A percentile compares a stretch with the other conserved stretches of the same genome.
phyloP scores from a whole-genome alignment of 805 yeast genomes.

The Peterozyma xylosa region DNA sequence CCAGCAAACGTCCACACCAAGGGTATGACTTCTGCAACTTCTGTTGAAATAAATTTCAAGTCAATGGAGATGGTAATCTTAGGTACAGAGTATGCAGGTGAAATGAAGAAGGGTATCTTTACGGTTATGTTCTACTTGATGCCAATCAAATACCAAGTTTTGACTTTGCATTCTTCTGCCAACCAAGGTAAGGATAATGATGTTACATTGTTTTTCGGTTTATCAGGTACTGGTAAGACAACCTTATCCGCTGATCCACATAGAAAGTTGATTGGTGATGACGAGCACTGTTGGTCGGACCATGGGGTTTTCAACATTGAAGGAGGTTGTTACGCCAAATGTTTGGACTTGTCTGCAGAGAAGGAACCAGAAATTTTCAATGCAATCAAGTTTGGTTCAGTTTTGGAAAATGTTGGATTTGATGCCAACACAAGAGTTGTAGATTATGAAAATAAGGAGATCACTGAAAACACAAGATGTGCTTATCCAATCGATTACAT shows the following conservation, averaged over 20 bases:
- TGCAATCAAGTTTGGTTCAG: conserved; percentile 91
- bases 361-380: conserved; percentile 97
- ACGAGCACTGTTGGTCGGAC: conserved; percentile 99
- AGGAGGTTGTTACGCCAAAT: conserved; percentile 99
- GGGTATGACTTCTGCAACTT: conserved; percentile 95
- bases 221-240: conserved; percentile 98
- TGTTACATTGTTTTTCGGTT: conserved; percentile 92
- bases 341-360: conserved; percentile 81
- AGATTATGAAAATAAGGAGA: conserved; percentile 71
- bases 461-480: conserved; percentile 97
- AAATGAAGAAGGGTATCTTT: conserved; percentile 98
- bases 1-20: conserved; percentile 95
- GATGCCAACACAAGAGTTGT: conserved; percentile 73
- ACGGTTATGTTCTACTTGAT: conserved; percentile 97
- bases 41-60: conserved; percentile 94
- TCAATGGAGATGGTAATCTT: conserved; percentile 98
- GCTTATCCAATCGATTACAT: conserved; percentile 97
- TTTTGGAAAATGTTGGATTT: conserved; percentile 87
- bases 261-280: conserved; percentile 93
- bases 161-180: conserved; percentile 92
- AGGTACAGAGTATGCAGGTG: conserved; percentile 99
- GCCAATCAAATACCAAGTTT: conserved; percentile 89
- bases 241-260: conserved; percentile 94
- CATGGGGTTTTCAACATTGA: conserved; percentile 97
- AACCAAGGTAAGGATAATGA: conserved; percentile 87